Conservation (phyloP, 2,329 filamentous ascomycete genomes). For the Colletotrichum sansevieriae region DNA sequence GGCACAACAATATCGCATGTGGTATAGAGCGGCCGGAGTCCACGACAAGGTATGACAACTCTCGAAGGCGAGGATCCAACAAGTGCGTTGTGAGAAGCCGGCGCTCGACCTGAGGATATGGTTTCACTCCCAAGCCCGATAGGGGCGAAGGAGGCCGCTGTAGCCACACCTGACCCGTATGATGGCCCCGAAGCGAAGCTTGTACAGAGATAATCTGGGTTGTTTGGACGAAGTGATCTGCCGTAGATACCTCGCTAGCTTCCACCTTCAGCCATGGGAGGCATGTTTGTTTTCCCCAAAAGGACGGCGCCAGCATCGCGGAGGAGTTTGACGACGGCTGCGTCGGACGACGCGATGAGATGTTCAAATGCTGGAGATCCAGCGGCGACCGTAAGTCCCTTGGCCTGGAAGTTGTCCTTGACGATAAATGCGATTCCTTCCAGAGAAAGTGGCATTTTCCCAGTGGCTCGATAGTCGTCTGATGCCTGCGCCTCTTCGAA, state of each 20-base stretch:
- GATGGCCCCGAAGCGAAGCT: slow-evolving; percentile 67
- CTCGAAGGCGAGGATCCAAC: slow-evolving; percentile 66
- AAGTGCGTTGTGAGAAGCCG: slow-evolving; percentile 65
- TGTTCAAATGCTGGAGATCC: slow-evolving; percentile 67
- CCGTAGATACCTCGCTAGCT: slow-evolving; percentile 67
- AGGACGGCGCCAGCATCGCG: slow-evolving; percentile 63
- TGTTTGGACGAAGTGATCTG: slow-evolving; percentile 66
- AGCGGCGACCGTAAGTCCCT: slow-evolving; percentile 64
- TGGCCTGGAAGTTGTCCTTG: slow-evolving; percentile 69
- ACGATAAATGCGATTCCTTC: slow-evolving; percentile 71
- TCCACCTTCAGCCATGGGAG: slow-evolving; percentile 67
- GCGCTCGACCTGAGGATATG: slow-evolving; percentile 64
- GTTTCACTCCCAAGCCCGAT: slow-evolving; percentile 67
- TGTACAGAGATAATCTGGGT: slow-evolving; percentile 61
- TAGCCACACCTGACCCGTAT: slow-evolving; percentile 64
- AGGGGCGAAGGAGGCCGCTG: slow-evolving; percentile 60
- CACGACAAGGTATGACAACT: slow-evolving; percentile 61
- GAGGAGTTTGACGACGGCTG: slow-evolving; percentile 61
- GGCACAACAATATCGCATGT: slow-evolving; percentile 66
- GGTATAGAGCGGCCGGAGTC: slow-evolving; percentile 65
- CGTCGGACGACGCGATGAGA: slow-evolving; percentile 64
- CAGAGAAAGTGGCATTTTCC: slow-evolving; percentile 46
- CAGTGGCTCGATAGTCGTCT: slow-evolving; percentile 45
- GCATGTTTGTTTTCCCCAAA: slow-evolving; percentile 70
- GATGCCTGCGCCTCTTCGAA: slow-evolving; percentile 49